These are phyloP conservation scores for Trapa bicornis DNA, from an alignment of 345 rosid species.

Conservation along the genomic window DNA sequence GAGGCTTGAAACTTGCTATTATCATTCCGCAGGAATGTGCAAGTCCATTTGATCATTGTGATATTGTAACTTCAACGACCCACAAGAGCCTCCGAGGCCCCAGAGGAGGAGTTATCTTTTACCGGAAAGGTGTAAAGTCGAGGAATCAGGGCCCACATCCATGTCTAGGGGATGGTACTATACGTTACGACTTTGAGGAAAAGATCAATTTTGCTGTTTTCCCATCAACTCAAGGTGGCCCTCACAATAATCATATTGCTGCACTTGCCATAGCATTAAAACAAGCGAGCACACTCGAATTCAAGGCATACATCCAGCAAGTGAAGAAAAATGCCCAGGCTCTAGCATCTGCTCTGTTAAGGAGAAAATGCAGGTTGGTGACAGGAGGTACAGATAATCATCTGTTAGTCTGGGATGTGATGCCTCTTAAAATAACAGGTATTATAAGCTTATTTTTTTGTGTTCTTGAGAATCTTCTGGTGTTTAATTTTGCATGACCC, in stretches of 20 bases:
- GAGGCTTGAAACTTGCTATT: background rate
- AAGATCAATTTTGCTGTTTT: constrained; percentile 84
- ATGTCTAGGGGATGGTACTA: constrained; percentile 32
- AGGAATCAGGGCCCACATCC: constrained; percentile 43
- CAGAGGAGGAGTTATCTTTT: constrained; percentile 94
- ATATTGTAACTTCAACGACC: constrained; percentile 91
- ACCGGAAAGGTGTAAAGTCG: constrained; percentile 58
- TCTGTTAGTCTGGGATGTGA: constrained; percentile 87
- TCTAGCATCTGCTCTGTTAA: constrained; percentile 59
- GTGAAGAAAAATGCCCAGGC: constrained; percentile 92
- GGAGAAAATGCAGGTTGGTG: constrained; percentile 76
- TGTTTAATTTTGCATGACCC: background rate
- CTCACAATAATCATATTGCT: constrained; percentile 94
- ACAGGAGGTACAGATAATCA: constrained; percentile 98
- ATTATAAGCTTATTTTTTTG: constrained; percentile 3
- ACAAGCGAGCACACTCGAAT: constrained; percentile 80
- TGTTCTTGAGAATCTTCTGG: background rate
- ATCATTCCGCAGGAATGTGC: constrained; percentile 48
- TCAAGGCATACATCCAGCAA: constrained; percentile 76
- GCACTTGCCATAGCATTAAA: constrained; percentile 94
- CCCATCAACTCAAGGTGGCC: constrained; percentile 92
- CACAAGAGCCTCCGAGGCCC: constrained; percentile 97
- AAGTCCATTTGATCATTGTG: constrained; percentile 90
- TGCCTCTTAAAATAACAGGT: constrained; percentile 78
- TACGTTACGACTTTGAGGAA: constrained; percentile 70